Percentiles rank a stretch among this genome's conserved stretches.
Conservation (phyloP, 2,329 filamentous ascomycete species). For the Sporothrix sp. region DNA sequence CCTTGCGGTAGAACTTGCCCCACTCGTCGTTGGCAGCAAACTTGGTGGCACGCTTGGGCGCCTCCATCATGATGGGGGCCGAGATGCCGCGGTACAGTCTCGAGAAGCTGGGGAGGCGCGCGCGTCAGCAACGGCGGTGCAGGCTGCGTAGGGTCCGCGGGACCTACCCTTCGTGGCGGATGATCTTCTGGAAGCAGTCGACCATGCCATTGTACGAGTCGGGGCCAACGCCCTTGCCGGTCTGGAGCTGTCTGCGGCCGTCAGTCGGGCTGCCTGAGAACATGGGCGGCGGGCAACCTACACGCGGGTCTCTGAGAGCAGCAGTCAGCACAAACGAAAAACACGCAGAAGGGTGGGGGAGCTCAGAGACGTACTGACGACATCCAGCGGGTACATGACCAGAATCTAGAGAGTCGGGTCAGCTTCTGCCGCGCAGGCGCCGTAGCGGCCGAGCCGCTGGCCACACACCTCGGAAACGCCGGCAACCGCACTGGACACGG, state of each 20-base stretch:
- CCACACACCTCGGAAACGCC: slow-evolving; percentile 86
- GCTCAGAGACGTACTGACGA: slow-evolving; percentile 79
- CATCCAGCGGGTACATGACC: slow-evolving; percentile 95
- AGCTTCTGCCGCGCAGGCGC: not conserved
- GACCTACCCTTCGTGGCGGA: slow-evolving; percentile 82
- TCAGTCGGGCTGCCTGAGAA: too few relatives aligned
- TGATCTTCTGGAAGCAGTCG: slow-evolving; percentile 96
- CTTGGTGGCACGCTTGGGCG: slow-evolving; percentile 56
- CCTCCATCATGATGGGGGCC: slow-evolving; percentile 96
- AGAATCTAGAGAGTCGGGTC: slow-evolving; percentile 53
- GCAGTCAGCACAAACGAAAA: too few relatives aligned
- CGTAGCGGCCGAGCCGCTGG: not conserved
- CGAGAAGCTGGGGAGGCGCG: slow-evolving; percentile 51
- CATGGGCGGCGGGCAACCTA: too few relatives aligned
- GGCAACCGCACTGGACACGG: slow-evolving; percentile 65
- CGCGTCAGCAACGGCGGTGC: not conserved
- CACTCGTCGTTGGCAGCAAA: slow-evolving; percentile 98
- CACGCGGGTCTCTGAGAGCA: slow-evolving; percentile 20
- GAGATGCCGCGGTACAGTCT: slow-evolving; percentile 92
- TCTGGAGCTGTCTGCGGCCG: slow-evolving; percentile 67
- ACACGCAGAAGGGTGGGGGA: too few relatives aligned
- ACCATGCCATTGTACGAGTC: slow-evolving; percentile 95
- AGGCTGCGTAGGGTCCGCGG: not conserved
- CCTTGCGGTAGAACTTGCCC: slow-evolving; percentile 84
- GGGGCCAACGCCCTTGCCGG: slow-evolving; percentile 58